These are phyloP conservation scores for Colletotrichum scovillei DNA, from an alignment of 2,329 filamentous ascomycete species.

Conservation along the genomic window DNA sequence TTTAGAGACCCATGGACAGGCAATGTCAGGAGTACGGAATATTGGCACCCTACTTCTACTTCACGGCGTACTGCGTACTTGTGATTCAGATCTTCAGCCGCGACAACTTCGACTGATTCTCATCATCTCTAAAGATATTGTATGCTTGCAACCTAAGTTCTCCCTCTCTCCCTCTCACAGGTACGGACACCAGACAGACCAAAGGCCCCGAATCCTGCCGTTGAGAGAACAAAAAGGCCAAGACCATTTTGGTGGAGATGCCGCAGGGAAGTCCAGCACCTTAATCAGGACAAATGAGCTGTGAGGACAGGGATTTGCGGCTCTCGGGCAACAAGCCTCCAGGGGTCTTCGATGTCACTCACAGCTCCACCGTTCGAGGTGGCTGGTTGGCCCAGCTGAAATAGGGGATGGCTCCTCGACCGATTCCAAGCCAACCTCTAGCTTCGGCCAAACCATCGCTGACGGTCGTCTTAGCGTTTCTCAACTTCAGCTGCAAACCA, in stretches of 20 bases:
- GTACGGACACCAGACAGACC: neutral
- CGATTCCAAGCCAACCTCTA: slow-evolving; percentile 1
- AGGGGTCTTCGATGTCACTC: slow-evolving; percentile 28
- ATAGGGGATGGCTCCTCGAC: slow-evolving; percentile 17
- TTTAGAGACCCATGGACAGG: neutral
- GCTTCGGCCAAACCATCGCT: slow-evolving; percentile 23
- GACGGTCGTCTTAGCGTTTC: slow-evolving; percentile 29
- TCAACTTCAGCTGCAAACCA: slow-evolving; percentile 10
- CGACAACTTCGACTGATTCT: neutral
- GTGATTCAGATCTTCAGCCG: neutral
- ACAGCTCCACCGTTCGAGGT: slow-evolving; percentile 17
- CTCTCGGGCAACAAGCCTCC: slow-evolving; percentile 28
- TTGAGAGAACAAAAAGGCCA: slow-evolving; percentile 29
- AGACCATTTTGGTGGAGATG: slow-evolving; percentile 21
- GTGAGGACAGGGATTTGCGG: slow-evolving; percentile 18
- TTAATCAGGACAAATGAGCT: slow-evolving; percentile 34
- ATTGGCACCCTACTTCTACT: neutral
- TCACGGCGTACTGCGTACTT: neutral
- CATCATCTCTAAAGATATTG: no score
- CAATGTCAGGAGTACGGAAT: neutral
- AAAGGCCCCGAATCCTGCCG: neutral
- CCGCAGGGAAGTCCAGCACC: slow-evolving; percentile 26
- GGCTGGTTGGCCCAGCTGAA: slow-evolving; percentile 24
- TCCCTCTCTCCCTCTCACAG: neutral
- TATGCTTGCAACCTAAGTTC: neutral